These are phyloP conservation scores for Lasiodiplodia hormozganensis DNA, from an alignment of 2,329 filamentous ascomycete genomes.

Conservation along the genomic window DNA sequence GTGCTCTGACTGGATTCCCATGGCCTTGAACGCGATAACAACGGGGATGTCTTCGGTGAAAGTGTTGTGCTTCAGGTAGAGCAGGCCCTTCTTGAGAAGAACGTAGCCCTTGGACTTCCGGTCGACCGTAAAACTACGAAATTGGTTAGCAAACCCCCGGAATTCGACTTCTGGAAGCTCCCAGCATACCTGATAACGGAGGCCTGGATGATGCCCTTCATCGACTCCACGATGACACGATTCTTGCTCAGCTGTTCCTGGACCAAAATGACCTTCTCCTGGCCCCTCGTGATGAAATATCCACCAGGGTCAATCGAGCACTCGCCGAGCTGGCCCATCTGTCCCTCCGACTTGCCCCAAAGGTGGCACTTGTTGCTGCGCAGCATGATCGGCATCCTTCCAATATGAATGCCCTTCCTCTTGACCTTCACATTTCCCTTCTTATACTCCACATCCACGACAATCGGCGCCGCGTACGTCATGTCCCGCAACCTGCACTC, in stretches of 20 bases:
- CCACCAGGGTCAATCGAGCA: conserved; percentile 95
- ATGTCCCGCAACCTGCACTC: conserved; percentile 96
- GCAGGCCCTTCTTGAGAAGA: conserved; percentile 88
- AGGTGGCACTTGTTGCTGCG: conserved; percentile 93
- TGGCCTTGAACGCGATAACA: conserved; percentile 88
- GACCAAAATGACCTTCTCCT: conserved; percentile 97
- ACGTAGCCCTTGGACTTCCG: conserved; percentile 98
- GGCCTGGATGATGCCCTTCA: conserved; percentile 92
- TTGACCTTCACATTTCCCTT: conserved; percentile 79
- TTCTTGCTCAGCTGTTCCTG: conserved; percentile 99
- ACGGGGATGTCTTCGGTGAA: conserved; percentile 94
- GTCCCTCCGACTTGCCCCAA: conserved; percentile 78
- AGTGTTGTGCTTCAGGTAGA: conserved; percentile 91
- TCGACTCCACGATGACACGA: conserved; percentile 94
- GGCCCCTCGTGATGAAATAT: conserved; percentile 97
- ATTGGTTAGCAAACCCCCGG: conserved; percentile 18
- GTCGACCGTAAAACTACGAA: conserved; percentile 88
- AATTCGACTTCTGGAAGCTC: neutral
- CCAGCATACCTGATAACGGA: conserved; percentile 75
- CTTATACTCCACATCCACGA: conserved; percentile 90
- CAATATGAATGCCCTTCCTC: conserved; percentile 77
- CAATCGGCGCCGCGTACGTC: conserved; percentile 95
- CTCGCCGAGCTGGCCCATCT: conserved; percentile 94
- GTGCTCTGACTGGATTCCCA: conserved; percentile 92
- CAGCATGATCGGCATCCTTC: conserved; percentile 94